Evolutionary conservation across 495 filamentous ascomycete genomes (phyloP).

Genomic region (Penicillium soppii): DNA sequence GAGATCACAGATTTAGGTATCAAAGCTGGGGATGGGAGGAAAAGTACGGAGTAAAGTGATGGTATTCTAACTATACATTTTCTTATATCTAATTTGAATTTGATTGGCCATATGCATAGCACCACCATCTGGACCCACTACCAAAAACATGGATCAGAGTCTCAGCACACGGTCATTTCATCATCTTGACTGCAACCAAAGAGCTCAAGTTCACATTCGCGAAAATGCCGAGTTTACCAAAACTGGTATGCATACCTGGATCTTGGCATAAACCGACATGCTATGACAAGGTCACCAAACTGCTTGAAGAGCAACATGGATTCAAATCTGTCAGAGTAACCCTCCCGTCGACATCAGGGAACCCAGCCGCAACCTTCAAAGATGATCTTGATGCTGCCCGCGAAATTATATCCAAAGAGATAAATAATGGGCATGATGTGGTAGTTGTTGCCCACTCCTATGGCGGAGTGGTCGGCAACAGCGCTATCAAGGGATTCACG

Average conservation of each 20-base stretch:
- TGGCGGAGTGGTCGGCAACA: slow-evolving; percentile 48
- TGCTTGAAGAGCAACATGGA: slow-evolving; percentile 29
- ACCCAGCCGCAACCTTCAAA: slow-evolving; percentile 37
- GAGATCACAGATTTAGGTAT: too few relatives aligned
- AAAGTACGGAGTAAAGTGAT: too few relatives aligned
- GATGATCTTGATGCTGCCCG: slow-evolving; percentile 35
- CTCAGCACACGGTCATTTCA: too few relatives aligned
- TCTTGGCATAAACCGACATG: slow-evolving; percentile 45
- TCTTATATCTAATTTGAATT: too few relatives aligned
- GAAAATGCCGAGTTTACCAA: too few relatives aligned
- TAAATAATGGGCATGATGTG: slow-evolving; percentile 34
- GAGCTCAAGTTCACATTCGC: too few relatives aligned
- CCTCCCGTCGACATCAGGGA: slow-evolving; percentile 37
- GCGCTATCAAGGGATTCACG: slow-evolving; percentile 45
- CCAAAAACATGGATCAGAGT: too few relatives aligned
- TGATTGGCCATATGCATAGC: too few relatives aligned
- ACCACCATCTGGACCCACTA: too few relatives aligned
- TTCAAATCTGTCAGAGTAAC: slow-evolving; percentile 26
- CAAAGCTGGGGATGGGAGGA: too few relatives aligned
- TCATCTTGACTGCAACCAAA: too few relatives aligned
- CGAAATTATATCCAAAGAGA: slow-evolving; percentile 34
- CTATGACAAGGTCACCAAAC: slow-evolving; percentile 37
- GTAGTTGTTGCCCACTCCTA: slow-evolving; percentile 54
- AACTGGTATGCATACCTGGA: slow-evolving; percentile 48
- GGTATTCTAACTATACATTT: too few relatives aligned